These are phyloP conservation scores for Euphorbia celastroides DNA, from an alignment of 441 rosid species.

Conservation along the genomic window DNA sequence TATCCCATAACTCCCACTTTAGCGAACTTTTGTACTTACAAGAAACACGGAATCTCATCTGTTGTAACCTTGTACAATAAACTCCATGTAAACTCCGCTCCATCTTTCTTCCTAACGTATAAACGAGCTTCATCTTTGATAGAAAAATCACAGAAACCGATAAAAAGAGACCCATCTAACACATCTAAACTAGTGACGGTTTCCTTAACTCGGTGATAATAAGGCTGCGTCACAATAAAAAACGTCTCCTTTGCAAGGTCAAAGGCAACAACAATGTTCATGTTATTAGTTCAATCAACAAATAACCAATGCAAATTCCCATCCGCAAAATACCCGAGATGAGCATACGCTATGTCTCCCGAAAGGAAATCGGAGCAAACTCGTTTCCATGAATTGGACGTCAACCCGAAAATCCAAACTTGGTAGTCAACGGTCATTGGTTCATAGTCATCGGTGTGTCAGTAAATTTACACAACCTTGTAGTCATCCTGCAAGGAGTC, in stretches of 20 bases:
- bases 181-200: too few relatives aligned
- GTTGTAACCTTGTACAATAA: too few relatives aligned
- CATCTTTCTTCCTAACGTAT: background rate
- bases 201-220: background rate
- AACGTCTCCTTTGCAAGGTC: background rate
- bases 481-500: background rate
- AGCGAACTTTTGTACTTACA: background rate
- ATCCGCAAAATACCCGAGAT: background rate
- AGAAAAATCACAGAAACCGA: too few relatives aligned
- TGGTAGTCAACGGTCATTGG: background rate
- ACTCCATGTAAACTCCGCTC: too few relatives aligned
- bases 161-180: background rate
- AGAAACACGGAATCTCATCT: background rate
- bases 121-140: background rate
- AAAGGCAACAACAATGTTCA: background rate
- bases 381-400: background rate
- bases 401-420: background rate
- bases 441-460: background rate
- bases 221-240: background rate
- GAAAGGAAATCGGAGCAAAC: background rate
- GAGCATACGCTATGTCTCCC: background rate
- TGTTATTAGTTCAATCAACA: too few relatives aligned
- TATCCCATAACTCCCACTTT: background rate
- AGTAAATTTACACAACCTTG: background rate
- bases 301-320: too few relatives aligned